Base-by-base conservation (phyloP, 768 basidiomycete genomes). In the Leccinum barrowsii region DNA sequence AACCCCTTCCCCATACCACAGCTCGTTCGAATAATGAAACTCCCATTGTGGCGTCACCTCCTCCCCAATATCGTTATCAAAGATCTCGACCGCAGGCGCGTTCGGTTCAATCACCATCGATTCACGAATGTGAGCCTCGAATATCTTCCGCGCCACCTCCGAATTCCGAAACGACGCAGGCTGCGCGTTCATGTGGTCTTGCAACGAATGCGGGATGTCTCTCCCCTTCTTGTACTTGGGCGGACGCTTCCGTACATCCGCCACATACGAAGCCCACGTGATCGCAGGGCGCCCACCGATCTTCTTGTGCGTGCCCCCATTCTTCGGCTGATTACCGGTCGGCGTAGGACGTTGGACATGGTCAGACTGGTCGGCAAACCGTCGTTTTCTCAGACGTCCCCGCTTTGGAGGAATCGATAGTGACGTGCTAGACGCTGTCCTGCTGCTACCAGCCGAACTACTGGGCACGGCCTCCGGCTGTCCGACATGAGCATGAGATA, bases 11-110 rank as follows among this genome's bases (percentile, higher is more conserved):
- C 82, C 83, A 59, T 86, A 85, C 80, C 89, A 89, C 78, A 94
- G 84, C 54, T 82, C 74, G 70, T 96, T 94, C 11, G 89, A 85
- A 69, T 96, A 96, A 59, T 86, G 78, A 65, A 94, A 97, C 65
- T 96, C 93, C 83, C 89, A 92, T 24, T 82, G 82, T 0, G 94
- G 93, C 21, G 86, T 82, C 10, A 83, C 77, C 59, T 89, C 87
- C 8, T 77, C 68, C 59, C 91, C 90, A 22, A 92, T 75, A 0
- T 80, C 71, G 65, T 94, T 93, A 52, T 83, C 69, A 44, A 58
- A 70, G 24, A 96, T 80, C 15, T 73, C 73, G 64, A 96, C 89
- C 5, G 74, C 74, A 0, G 90, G 91, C 2, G 89, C 86, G 48
- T 81, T 67, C 1, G 83, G 86, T 59, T 94, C 92, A 63, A 88